phyloP scores from a whole-genome alignment of 73 alveolate species.

The Urostyla sp. region DNA sequence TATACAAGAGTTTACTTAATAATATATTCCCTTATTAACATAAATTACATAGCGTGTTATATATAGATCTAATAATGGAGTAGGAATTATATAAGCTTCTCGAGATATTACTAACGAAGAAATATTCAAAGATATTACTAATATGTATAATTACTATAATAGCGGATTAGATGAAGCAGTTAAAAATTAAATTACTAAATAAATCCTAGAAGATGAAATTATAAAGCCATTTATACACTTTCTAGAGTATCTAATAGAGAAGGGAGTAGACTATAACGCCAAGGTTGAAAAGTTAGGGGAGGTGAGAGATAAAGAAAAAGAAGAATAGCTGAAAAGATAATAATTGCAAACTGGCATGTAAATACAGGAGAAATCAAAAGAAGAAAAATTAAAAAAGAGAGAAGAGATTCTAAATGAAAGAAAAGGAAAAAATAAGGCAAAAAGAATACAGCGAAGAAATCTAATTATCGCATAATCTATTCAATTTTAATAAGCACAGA shows the following conservation, averaged over 20 bases:
- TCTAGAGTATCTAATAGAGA: conserved; percentile 44
- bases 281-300: conserved; percentile 52
- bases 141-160: conserved; percentile 4
- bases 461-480: too few species aligned
- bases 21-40: background rate
- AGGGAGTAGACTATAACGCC: conserved; percentile 60
- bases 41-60: background rate
- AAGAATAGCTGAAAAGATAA: too few species aligned
- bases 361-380: conserved; percentile 31
- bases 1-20: conserved; percentile 19
- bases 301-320: conserved; percentile 58
- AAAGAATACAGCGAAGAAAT: too few species aligned
- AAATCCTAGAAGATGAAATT: conserved; percentile 29
- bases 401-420: conserved; percentile 16
- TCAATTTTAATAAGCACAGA: too few species aligned
- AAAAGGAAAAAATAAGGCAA: conserved; percentile 4
- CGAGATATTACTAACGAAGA: conserved; percentile 36
- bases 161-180: conserved; percentile 8
- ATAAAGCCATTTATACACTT: conserved; percentile 49
- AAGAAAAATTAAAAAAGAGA: conserved; percentile 29
- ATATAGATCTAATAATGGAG: background rate
- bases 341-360: too few species aligned
- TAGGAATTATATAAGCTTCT: background rate
- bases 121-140: conserved; percentile 29
- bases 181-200: conserved; percentile 40